Evolutionary conservation across 768 basidiomycete species (phyloP), one percentile per base, ranked within the genome.

Genomic region (Psilocybe azurescens): DNA sequence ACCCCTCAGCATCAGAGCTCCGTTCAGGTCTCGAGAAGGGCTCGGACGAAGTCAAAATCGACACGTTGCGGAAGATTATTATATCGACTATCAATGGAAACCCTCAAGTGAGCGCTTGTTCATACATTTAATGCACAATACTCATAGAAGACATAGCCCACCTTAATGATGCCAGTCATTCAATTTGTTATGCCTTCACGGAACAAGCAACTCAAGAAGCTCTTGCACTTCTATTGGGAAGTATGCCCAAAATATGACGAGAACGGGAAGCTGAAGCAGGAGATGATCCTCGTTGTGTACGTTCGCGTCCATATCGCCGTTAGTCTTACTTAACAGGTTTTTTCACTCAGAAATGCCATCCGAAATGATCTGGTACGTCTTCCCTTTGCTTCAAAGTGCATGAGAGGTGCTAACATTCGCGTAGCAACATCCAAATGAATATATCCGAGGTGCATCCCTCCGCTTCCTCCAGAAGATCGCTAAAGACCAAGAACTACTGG

Each of bases 401-500:
- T 55, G 39, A 54, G 58, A 44, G 33, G 16, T 33, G 53, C 56
- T 63, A 5, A 68, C 47, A 13, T 36, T 30, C 46, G 28, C 29
- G 11, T 65, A 96, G 93, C 96, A 99, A 95, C 97, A 99, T 71
- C 96, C 97, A 8, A 99, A 99, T 70, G 97, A 99, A 81, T 99
- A 98, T 75, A 97, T 99, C 69, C 93, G 97, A 39, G 97, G 97
- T 49, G 94, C 95, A n/a, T 96, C 94, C 10, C 86, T 99, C 36
- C 91, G 97, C 28, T 97, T 96, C 79, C 84, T 99, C 11, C 94
- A 97, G 78, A 99, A 99, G 81, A 91, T 99, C 56, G 84, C 91
- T 16, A 91, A 92, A 75, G 97, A 99, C 67, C 81, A 87, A 3
- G 97, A 99, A 74, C 86, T 99, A 11, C 86, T 99, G 28, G 97